phyloP scores from a whole-genome alignment of 2,329 filamentous ascomycete genomes.

The Paecilomyces variotii region DNA sequence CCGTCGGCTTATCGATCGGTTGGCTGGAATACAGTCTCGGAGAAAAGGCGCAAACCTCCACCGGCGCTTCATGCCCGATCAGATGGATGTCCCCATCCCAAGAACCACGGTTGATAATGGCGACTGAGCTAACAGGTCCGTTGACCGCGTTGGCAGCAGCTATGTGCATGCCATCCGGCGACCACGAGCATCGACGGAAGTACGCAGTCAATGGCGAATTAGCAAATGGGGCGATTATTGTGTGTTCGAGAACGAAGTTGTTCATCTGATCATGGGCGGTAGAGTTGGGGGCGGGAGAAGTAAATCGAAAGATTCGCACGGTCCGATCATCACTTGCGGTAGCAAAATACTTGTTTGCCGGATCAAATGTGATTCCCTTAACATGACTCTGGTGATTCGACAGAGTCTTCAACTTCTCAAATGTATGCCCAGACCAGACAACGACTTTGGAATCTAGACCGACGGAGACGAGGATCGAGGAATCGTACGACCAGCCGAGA shows the following conservation, averaged over 20 bases:
- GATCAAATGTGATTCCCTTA: slow-evolving; percentile 97
- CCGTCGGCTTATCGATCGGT: slow-evolving; percentile 46
- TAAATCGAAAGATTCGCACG: slow-evolving; percentile 95
- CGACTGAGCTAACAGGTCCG: slow-evolving; percentile 91
- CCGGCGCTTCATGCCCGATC: slow-evolving; percentile 93
- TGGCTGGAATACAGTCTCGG: slow-evolving; percentile 76
- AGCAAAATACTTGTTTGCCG: slow-evolving; percentile 98
- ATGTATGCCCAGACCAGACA: slow-evolving; percentile 95
- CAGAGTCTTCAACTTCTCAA: slow-evolving; percentile 93
- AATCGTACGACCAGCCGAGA: slow-evolving; percentile 92
- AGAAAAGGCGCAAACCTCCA: slow-evolving; percentile 95
- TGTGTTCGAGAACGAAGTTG: slow-evolving; percentile 93
- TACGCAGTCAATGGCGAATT: slow-evolving; percentile 94
- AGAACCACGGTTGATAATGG: slow-evolving; percentile 81
- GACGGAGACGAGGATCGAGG: slow-evolving; percentile 89
- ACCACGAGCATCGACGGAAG: slow-evolving; percentile 95
- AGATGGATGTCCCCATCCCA: slow-evolving; percentile 98
- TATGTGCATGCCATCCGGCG: slow-evolving; percentile 92
- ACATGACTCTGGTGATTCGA: slow-evolving; percentile 94
- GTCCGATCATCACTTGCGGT: slow-evolving; percentile 95
- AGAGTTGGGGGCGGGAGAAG: slow-evolving; percentile 79
- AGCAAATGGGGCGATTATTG: slow-evolving; percentile 77
- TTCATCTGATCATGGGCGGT: slow-evolving; percentile 92
- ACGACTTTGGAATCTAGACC: slow-evolving; percentile 97
- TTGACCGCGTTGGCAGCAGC: slow-evolving; percentile 96